Base-by-base conservation (phyloP, 345 rosid genomes). In the Sisymbrium altissimum region DNA sequence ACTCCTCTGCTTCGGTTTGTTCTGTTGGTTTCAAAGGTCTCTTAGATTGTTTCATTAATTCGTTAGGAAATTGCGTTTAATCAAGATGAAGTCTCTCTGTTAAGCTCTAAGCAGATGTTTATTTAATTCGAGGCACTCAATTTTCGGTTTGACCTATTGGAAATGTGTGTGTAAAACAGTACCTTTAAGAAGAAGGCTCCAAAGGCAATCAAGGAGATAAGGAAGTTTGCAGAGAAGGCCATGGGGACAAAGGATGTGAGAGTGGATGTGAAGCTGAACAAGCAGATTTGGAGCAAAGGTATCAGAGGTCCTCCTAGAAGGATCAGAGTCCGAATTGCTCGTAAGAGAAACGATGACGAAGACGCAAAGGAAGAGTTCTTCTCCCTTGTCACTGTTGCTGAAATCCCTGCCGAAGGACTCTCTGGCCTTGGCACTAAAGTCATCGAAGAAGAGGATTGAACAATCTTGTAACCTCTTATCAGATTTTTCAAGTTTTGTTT, bases 141-240 rank as follows among this genome's bases (percentile, higher is more conserved):
- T 9, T 57, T 6, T 27, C 9, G 44, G 6, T 58, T 44, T 35
- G 15, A 35, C 19, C 15, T 53, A 12, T 33, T 23, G 43, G 52
- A 40, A 61, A 5, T 44, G 55, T 71, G 17, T 60, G 18, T 57
- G 0, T 25, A 23, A 32, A 73, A 74, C 76, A 85, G 86, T 72
- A 87, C 91, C n/a, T 87, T 87, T 66, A 87, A 87, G 84, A 87
- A 85, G 86, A 87, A 82, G 56, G 89, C 89, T n/a, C 91, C 91
- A 11, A 87, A 81, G 30, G 91, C 91, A 9, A 87, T 87, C 12
- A 85, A 87, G 79, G 91, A 87, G 84, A 85, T 87, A 43, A 81
- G 85, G 83, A 87, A 83, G 74, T 87, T 85, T 74, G 83, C 85
- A 1, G 72, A 87, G 77, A 83, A 87, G 46, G 85, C 85, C 18